Base-by-base conservation (phyloP, 1,284 basidiomycete species). In the Puccinia polysora region DNA sequence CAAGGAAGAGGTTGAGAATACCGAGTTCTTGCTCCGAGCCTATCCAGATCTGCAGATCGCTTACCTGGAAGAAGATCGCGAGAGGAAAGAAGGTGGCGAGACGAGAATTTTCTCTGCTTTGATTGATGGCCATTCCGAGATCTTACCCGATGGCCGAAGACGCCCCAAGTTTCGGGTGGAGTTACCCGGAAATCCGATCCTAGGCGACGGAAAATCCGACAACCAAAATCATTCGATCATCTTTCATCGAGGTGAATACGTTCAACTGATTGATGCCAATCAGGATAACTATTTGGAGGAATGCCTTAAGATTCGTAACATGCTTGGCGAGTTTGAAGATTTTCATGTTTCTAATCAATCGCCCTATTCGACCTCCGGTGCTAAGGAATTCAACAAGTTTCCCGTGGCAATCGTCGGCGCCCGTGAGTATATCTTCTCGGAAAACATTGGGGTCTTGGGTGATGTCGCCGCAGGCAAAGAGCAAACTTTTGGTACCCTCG, bases 231-330 rank as follows among this genome's bases (percentile, higher is more conserved):
- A 98, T 78, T 93, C 95, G 50, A 95, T 98, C 81, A 88, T 98
- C 81, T 98, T 97, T 84, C 95, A 98, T 82, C 91, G 95, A 75
- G 95, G 95, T 76, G 96, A 98, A 82, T 98, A 97, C 82, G 84
- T 98, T 12, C 95, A 99, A 83, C 89, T 97, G 75, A 97, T 98
- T 80, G 96, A 98, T 78, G 96, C 95, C 78, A 98, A 98, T 82
- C 95, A 98, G 84, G 95, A 98, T 84, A 97, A 98, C 82, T 99
- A 99, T 79, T 87, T 99, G 76, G 95, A 99, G 81, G 95, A 99
- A 81, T 98, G 95, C 83, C 85, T 98, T 79, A 99, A 99, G 85
- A 97, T 99, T 79, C 88, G 95, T 69, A 97, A 97, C 80, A 84
- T 99, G n/a, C 88, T 99, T 50, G 90, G 89, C 74, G 96, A 99